Base-by-base conservation (phyloP, 805 yeast species). In the Danielia oregonensis region DNA sequence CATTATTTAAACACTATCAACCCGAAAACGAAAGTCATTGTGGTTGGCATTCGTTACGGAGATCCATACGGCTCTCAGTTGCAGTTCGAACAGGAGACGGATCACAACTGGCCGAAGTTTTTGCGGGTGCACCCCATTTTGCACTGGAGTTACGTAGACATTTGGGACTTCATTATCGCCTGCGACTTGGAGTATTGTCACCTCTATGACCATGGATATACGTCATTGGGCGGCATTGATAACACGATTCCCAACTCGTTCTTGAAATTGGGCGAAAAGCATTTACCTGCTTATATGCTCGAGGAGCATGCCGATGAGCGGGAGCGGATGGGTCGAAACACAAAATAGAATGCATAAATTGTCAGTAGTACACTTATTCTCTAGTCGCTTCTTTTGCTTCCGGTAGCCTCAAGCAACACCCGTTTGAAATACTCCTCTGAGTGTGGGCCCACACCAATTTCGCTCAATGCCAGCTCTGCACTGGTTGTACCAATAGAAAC, bases 21-120 rank as follows among this genome's bases (percentile, higher is more conserved):
- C 43, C 75, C 78, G 1, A 47, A 66, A 4, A 66, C 86, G n/a
- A 72, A 76, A 49, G 82, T 91, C 3, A 79, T 93, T 0, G 70
- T 91, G 17, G 91, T 93, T 4, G 98, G 98, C 0, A 86, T 87
- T 19, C 69, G 98, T 35, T 71, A 83, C 37, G 78, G 86, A 2
- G 98, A 93, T 54, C 97, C 98, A 0, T 85, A 72, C 57, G 93
- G 95, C 0, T 65, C 63, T 2, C 46, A 63, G 14, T 63, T 91
- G 29, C 42, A 63, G 17, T 69, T 74, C 29, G 72, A 86, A 33
- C 94, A 87, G 52, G 59, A 52, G 25, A 93, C 98, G 0, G 96
- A 91, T 52, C 81, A 79, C 39, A 79, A 87, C 38, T 93, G 97
- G 97, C 98, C 98, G 4, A 63, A 69, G 17, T 91, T 93, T 53